Percentiles rank a stretch among this genome's conserved stretches.
Evolutionary conservation across 2,329 filamentous ascomycete species (phyloP).

Genomic region (Fragosphaeria purpurea): DNA sequence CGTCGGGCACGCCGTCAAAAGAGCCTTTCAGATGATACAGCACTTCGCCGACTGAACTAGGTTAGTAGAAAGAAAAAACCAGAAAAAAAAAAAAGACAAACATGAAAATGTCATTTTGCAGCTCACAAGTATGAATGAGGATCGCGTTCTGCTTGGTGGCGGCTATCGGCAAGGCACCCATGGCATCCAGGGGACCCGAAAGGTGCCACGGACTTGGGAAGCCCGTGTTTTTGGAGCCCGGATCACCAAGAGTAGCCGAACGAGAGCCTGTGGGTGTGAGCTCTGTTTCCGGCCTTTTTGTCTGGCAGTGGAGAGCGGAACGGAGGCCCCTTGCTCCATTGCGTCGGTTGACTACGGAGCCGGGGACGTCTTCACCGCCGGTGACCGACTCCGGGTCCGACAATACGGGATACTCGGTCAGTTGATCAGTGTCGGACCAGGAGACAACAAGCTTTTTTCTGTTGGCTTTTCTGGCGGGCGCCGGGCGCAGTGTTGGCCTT

Average conservation of each 20-base stretch:
- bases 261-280: too few relatives aligned
- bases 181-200: conserved; percentile 10
- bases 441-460: conserved; percentile 1
- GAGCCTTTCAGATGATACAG: conserved; percentile 37
- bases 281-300: too few relatives aligned
- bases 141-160: conserved; percentile 14
- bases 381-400: too few relatives aligned
- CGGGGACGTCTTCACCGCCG: too few relatives aligned
- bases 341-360: too few relatives aligned
- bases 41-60: conserved; percentile 29
- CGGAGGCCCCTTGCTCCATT: too few relatives aligned
- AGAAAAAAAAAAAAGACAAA: background rate
- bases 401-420: too few relatives aligned
- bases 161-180: conserved; percentile 12
- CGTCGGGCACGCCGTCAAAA: conserved; percentile 33
- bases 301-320: too few relatives aligned
- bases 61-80: background rate
- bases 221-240: background rate
- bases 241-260: too few relatives aligned
- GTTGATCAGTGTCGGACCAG: conserved; percentile 2
- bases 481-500: background rate
- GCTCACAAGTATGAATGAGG: conserved; percentile 14
- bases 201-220: conserved; percentile 9
- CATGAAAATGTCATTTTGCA: background rate
- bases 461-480: background rate